Base-by-base conservation (phyloP, 768 basidiomycete genomes). In the Tulasnella sp. region DNA sequence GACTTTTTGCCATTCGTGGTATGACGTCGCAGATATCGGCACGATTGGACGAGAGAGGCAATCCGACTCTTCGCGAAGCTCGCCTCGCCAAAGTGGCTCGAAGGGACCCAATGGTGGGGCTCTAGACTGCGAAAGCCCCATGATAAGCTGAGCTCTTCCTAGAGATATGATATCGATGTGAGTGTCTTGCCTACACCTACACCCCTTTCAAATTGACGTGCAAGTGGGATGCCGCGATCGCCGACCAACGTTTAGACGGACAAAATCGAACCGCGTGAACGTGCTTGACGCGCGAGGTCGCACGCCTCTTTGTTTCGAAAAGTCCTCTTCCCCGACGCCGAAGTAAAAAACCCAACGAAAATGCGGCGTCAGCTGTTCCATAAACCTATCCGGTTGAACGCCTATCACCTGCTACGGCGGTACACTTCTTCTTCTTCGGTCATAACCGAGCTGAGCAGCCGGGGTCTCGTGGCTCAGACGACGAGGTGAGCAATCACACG, bases 391-490 rank as follows among this genome's bases (percentile, higher is more conserved):
- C 52, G 52, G 52, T 11, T 59, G 14, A 59, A 59, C n/a, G 17
- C 11, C 2, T 59, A 59, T 29, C 52, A 11, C 11, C 7, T 59
- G 2, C 22, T 59, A 12, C 52, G 52, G 52, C 22, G 52, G 29
- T 29, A 59, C 29, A 29, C 52, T 59, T 59, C 52, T 11, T 26
- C 52, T 9, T 22, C 52, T 29, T 59, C 52, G 37, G 39, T 67
- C 22, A 22, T 67, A 32, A 26, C 34, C 66, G 66, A 67, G 22
- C 66, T 67, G 17, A 41, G 29, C 39, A 26, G 39, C n/a, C 37
- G 66, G 42, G 66, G 66, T 22, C 66, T 67, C n/a, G 42, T 67
- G 12, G 66, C 66, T 17, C 66, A 67, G 66, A 40, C 66, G 4
- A 67, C 66, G 3, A 67, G 66, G 66, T 67, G 32, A 67, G 66